These are phyloP conservation scores for Mimosa pudica DNA, from an alignment of 306 rosid genomes.

Conservation along the genomic window DNA sequence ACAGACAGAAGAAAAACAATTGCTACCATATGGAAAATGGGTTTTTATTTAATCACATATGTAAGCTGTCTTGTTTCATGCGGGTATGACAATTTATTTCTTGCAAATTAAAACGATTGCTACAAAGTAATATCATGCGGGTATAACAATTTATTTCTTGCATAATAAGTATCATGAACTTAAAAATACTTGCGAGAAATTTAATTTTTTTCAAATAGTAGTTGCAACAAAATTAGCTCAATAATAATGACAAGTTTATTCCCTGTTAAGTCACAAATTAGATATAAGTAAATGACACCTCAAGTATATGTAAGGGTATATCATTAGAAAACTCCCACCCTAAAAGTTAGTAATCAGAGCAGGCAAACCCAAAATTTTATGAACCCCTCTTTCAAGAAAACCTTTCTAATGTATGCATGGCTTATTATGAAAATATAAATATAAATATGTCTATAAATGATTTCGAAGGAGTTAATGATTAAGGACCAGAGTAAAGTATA, in stretches of 20 bases:
- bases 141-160: neutral
- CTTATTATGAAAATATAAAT: no score
- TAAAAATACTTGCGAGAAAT: neutral
- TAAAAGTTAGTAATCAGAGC: no score
- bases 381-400: no score
- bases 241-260: neutral
- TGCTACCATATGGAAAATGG: conserved; percentile 21
- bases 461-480: neutral
- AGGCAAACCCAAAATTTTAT: no score
- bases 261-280: neutral
- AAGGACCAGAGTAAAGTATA: neutral
- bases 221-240: no score
- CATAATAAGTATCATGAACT: neutral
- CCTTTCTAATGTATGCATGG: no score
- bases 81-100: no score
- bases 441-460: no score
- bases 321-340: no score
- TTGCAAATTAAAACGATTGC: no score
- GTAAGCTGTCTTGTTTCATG: no score
- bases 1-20: conserved; percentile 12
- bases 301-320: neutral
- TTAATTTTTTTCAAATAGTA: neutral
- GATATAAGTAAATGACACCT: neutral
- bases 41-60: no score
- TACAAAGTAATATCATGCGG: neutral